Conservation (phyloP, 2,329 filamentous ascomycete species). For the Aspergillus viridinutans region DNA sequence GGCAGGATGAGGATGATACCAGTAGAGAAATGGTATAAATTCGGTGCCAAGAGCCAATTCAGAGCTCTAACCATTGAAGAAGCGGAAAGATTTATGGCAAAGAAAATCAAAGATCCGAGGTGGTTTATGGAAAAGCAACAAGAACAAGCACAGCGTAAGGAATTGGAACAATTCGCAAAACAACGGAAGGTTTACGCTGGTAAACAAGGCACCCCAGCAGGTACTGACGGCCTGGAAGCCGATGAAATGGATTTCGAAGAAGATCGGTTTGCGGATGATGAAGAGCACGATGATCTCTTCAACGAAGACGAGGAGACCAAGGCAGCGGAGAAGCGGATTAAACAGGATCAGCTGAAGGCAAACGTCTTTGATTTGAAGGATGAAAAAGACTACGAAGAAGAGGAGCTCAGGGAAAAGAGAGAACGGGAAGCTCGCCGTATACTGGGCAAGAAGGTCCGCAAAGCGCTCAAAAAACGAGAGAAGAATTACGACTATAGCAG, state of each 20-base stretch:
- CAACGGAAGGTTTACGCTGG: constrained; percentile 45
- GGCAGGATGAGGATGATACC: constrained; percentile 79
- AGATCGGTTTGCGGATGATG: constrained; percentile 79
- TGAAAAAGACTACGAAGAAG: constrained; percentile 65
- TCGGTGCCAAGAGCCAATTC: constrained; percentile 54
- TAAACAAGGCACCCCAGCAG: constrained; percentile 42
- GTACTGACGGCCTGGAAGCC: constrained; percentile 52
- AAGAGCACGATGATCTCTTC: constrained; percentile 71
- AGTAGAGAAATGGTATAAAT: constrained; percentile 90
- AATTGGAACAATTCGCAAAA: constrained; percentile 54
- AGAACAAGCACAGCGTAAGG: constrained; percentile 50
- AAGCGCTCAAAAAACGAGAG: constrained; percentile 78
- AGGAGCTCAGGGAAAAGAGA: constrained; percentile 58
- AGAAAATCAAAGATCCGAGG: constrained; percentile 69
- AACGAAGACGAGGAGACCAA: constrained; percentile 80
- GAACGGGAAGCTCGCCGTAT: constrained; percentile 66
- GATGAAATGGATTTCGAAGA: constrained; percentile 67
- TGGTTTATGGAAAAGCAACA: constrained; percentile 70
- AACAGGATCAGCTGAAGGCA: constrained; percentile 77
- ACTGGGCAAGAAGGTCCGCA: constrained; percentile 72
- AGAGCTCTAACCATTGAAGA: constrained; percentile 75
- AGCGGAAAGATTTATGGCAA: constrained; percentile 76
- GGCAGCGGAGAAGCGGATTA: constrained; percentile 66
- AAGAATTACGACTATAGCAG: constrained; percentile 82
- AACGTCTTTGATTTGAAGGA: constrained; percentile 78